Conservation (phyloP, 202 grass and related monocot species). For the Setaria italica region DNA sequence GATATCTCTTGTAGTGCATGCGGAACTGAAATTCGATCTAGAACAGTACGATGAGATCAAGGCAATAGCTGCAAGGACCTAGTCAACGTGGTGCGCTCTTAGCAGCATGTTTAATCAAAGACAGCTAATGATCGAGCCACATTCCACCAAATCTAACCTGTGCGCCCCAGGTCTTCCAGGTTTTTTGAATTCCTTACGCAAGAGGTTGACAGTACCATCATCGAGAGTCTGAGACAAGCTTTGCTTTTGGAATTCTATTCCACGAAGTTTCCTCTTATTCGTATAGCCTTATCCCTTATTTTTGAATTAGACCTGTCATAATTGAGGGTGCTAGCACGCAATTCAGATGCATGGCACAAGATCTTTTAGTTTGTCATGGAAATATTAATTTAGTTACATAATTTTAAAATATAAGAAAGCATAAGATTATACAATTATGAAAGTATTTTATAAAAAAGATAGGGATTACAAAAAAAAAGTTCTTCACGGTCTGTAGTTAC, state of each 20-base stretch:
- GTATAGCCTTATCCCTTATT: background rate
- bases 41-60: background rate
- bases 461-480: background rate
- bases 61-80: slow-evolving; percentile 12
- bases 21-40: background rate
- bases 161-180: background rate
- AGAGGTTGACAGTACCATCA: slow-evolving; percentile 11
- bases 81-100: background rate
- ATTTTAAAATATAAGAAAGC: too few species aligned
- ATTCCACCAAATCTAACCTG: slow-evolving; percentile 22
- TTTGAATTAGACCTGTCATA: background rate
- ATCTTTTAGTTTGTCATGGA: background rate
- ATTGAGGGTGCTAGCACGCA: background rate
- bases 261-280: slow-evolving; percentile 29
- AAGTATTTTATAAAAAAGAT: background rate
- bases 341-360: background rate
- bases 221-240: background rate
- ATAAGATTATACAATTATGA: background rate
- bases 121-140: slow-evolving; percentile 15
- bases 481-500: slow-evolving; percentile 16
- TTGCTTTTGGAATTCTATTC: slow-evolving; percentile 12
- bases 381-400: too few species aligned
- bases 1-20: background rate
- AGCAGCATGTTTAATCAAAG: slow-evolving; percentile 17
- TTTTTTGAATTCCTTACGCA: slow-evolving; percentile 23